Evolutionary conservation across 352 stramenopile species (phyloP).

Genomic region (Thalassiosira hispida): DNA sequence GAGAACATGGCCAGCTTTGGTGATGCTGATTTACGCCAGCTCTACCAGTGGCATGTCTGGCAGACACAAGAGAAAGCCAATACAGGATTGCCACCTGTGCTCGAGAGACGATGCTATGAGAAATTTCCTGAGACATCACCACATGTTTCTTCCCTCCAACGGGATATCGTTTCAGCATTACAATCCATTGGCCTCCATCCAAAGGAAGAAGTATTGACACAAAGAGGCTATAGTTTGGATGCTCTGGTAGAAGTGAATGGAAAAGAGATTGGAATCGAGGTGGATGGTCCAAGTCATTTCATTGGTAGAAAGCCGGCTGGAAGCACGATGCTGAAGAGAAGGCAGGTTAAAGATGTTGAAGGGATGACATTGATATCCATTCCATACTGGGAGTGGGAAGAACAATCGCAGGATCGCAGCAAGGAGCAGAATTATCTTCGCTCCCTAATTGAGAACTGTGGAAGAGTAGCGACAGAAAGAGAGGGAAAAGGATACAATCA

Average conservation of each 20-base stretch:
- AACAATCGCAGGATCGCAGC: background rate
- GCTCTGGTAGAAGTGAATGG: background rate
- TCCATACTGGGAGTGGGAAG: background rate
- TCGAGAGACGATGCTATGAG: slow-evolving; percentile 20
- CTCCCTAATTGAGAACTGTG: too few relatives aligned
- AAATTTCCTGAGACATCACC: slow-evolving; percentile 4
- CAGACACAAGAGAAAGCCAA: background rate
- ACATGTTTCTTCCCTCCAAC: background rate
- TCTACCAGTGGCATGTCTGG: slow-evolving; percentile 33
- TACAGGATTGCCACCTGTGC: background rate
- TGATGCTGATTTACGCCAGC: slow-evolving; percentile 4
- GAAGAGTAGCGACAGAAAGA: too few relatives aligned
- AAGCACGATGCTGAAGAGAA: background rate
- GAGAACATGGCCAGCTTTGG: slow-evolving; percentile 4
- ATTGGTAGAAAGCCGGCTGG: background rate
- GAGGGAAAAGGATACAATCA: too few relatives aligned
- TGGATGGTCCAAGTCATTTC: background rate
- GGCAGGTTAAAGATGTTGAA: background rate
- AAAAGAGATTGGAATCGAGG: background rate
- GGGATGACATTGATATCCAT: background rate
- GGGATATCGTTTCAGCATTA: slow-evolving; percentile 1
- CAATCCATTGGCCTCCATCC: background rate
- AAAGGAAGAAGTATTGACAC: background rate
- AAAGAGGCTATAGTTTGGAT: background rate
- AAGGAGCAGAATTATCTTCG: background rate